Percentiles rank a stretch among this genome's conserved stretches.
Evolutionary conservation across 2,329 filamentous ascomycete species (phyloP).

Genomic region (Phoma sp.): DNA sequence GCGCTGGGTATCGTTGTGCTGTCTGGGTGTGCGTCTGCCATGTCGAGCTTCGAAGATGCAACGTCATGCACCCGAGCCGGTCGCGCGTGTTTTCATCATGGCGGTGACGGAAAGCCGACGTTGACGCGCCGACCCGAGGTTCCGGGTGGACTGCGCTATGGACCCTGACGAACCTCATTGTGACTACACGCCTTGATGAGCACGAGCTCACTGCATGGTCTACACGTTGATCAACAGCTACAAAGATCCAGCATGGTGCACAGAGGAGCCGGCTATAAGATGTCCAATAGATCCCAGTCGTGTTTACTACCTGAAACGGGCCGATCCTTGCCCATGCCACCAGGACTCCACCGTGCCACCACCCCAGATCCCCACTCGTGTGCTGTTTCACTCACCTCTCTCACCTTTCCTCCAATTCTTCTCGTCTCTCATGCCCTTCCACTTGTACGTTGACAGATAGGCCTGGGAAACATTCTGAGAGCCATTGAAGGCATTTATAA

Average conservation of each 20-base stretch:
- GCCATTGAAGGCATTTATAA: too few relatives aligned
- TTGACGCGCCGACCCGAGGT: slow-evolving; percentile 4
- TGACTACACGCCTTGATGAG: neutral
- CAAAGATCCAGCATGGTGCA: too few relatives aligned
- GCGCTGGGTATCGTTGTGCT: slow-evolving; percentile 33
- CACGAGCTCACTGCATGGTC: too few relatives aligned
- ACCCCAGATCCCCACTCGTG: slow-evolving; percentile 8
- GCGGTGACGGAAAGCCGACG: slow-evolving; percentile 7
- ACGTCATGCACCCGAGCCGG: neutral
- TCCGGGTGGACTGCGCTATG: neutral
- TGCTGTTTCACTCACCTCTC: slow-evolving; percentile 1
- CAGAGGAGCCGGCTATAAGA: neutral
- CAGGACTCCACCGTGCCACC: slow-evolving; percentile 9
- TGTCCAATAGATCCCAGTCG: slow-evolving; percentile 4
- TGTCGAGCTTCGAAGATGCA: slow-evolving; percentile 1
- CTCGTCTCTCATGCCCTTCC: too few relatives aligned
- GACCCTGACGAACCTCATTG: slow-evolving; percentile 3
- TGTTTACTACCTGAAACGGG: slow-evolving; percentile 10
- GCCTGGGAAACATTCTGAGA: too few relatives aligned
- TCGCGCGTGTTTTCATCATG: slow-evolving; percentile 1
- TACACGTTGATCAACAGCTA: too few relatives aligned
- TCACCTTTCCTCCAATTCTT: too few relatives aligned
- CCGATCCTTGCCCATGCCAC: slow-evolving; percentile 11
- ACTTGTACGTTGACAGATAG: too few relatives aligned
- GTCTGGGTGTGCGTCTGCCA: slow-evolving; percentile 26